Percentiles rank a stretch among this genome's conserved stretches.
phyloP scores from a whole-genome alignment of 2,329 filamentous ascomycete genomes.

The Fusarium staphyleae region DNA sequence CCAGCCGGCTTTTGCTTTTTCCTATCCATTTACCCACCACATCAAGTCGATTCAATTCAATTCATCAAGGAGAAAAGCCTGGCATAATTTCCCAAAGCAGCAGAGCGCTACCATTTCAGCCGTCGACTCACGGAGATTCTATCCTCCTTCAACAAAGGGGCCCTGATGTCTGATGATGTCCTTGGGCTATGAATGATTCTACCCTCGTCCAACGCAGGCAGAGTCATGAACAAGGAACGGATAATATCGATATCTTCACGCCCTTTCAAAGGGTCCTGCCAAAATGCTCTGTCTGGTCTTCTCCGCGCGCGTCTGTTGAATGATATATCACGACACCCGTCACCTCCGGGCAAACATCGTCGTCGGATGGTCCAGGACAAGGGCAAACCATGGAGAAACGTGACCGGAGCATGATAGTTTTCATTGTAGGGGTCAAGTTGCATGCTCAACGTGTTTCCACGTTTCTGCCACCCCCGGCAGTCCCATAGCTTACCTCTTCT shows the following conservation, averaged over 20 bases:
- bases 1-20: constrained; percentile 7
- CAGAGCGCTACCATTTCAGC: not conserved
- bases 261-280: constrained; percentile 8
- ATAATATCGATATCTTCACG: constrained; percentile 10
- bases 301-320: not conserved
- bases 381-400: constrained; percentile 20
- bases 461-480: constrained; percentile 27
- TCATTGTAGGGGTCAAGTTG: constrained; percentile 16
- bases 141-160: constrained; percentile 1
- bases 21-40: constrained; percentile 26
- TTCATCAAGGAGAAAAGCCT: constrained; percentile 21
- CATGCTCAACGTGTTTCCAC: constrained; percentile 38
- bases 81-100: constrained; percentile 26
- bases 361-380: not conserved
- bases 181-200: constrained; percentile 14
- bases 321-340: not conserved
- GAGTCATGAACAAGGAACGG: not conserved
- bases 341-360: not conserved
- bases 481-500: constrained; percentile 11
- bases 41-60: constrained; percentile 25
- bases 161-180: constrained; percentile 2
- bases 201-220: constrained; percentile 4
- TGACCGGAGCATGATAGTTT: constrained; percentile 22
- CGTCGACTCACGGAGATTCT: constrained; percentile 9
- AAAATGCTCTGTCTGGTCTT: not conserved